Conservation (phyloP, 257 asterid genomes). For the Gardenia jasminoides region DNA sequence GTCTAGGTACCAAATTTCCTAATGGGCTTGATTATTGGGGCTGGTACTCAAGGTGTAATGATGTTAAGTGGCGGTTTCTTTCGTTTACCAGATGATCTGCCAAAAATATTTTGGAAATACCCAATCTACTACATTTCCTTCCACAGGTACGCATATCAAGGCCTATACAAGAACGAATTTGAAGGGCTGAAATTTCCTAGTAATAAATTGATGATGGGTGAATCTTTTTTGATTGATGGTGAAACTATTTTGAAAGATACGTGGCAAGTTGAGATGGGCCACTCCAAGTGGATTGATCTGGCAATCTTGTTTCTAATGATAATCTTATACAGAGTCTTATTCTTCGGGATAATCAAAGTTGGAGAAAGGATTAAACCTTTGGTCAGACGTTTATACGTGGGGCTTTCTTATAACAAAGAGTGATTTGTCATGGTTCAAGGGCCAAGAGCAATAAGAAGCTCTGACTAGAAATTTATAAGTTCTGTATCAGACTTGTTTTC, state of each 20-base stretch:
- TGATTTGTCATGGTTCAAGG: not conserved
- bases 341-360: conserved; percentile 38
- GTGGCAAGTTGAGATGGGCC: conserved; percentile 53
- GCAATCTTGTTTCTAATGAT: conserved; percentile 48
- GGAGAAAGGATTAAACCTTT: conserved; percentile 35
- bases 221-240: conserved; percentile 34
- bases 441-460: not conserved
- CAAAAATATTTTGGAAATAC: conserved; percentile 57
- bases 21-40: conserved; percentile 46
- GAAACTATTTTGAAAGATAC: conserved; percentile 44
- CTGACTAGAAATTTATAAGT: not conserved
- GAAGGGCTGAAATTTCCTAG: conserved; percentile 32
- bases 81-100: conserved; percentile 49
- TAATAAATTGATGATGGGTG: conserved; percentile 6
- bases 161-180: conserved; percentile 62
- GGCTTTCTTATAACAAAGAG: not conserved
- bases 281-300: conserved; percentile 65
- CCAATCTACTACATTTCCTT: conserved; percentile 58
- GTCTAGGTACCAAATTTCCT: conserved; percentile 63
- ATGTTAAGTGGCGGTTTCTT: conserved; percentile 67
- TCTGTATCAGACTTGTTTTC: not conserved
- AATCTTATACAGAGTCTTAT: conserved; percentile 37
- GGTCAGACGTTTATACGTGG: conserved; percentile 9
- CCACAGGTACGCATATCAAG: conserved; percentile 62
- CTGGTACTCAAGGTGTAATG: conserved; percentile 64